Evolutionary conservation across 192 early-diverging fungal species (phyloP).

Genomic region (Piromyces sp.): DNA sequence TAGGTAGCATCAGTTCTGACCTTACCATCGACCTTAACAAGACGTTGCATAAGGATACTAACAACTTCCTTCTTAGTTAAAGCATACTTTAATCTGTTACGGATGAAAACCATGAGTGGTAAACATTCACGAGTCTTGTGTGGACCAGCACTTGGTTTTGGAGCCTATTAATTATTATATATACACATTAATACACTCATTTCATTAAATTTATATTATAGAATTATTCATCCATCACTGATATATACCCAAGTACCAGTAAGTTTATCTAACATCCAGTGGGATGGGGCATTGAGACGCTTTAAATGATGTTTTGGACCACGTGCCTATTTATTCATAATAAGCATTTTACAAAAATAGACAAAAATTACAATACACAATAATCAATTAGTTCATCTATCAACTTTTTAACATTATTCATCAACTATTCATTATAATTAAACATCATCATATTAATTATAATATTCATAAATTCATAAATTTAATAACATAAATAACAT

Average conservation of each 20-base stretch:
- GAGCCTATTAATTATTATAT: constrained; percentile 50
- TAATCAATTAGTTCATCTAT: not conserved
- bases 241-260: constrained; percentile 66
- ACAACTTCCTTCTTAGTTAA: constrained; percentile 92
- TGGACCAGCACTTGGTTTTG: constrained; percentile 89
- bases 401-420: no score
- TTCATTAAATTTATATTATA: not conserved
- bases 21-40: constrained; percentile 99
- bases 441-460: no score
- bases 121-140: constrained; percentile 99
- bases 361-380: no score
- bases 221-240: not conserved
- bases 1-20: constrained; percentile 89
- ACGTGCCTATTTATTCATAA: constrained; percentile 28
- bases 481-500: not conserved
- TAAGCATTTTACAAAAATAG: not conserved
- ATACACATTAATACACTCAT: no score
- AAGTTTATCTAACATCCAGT: constrained; percentile 99
- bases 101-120: constrained; percentile 92
- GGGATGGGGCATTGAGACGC: constrained; percentile 94
- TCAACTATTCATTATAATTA: no score
- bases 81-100: constrained; percentile 99
- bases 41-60: constrained; percentile 91
- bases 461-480: no score
- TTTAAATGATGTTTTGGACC: constrained; percentile 99